Evolutionary conservation across 306 rosid genomes (phyloP).

Genomic region (Hippophae tibetana): DNA sequence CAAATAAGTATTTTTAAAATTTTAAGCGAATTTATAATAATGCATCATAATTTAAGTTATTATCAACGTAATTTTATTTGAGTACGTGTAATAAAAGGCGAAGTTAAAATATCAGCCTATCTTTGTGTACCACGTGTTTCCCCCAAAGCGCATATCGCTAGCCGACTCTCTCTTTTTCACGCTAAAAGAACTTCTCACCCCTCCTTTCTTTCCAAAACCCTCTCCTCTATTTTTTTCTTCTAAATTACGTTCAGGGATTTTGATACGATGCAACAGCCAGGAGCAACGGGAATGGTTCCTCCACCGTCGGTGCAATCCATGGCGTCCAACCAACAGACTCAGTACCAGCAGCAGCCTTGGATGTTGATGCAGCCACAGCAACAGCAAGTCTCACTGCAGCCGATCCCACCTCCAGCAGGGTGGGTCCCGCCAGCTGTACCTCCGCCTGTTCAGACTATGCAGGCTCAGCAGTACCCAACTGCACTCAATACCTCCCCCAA

Average conservation of each 20-base stretch:
- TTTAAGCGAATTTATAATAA: too few species aligned
- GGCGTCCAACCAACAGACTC: slow-evolving; percentile 20
- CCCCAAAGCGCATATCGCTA: too few species aligned
- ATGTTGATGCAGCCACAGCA: slow-evolving; percentile 32
- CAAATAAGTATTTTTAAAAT: too few species aligned
- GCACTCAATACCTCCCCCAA: background rate
- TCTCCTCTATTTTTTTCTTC: too few species aligned
- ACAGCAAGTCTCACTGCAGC: slow-evolving; percentile 17
- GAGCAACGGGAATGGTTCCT: slow-evolving; percentile 13
- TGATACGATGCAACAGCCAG: slow-evolving; percentile 40
- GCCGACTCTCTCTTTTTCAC: too few species aligned
- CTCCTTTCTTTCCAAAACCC: too few species aligned
- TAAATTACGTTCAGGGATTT: background rate
- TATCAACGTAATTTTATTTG: too few species aligned
- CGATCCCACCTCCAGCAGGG: slow-evolving; percentile 16
- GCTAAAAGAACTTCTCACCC: too few species aligned
- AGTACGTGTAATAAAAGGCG: too few species aligned
- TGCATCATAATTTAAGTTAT: too few species aligned
- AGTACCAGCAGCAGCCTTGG: slow-evolving; percentile 29
- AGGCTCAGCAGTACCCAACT: slow-evolving; percentile 28
- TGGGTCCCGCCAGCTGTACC: background rate
- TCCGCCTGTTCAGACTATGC: slow-evolving; percentile 16
- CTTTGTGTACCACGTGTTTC: too few species aligned
- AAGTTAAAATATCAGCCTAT: too few species aligned
- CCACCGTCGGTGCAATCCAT: slow-evolving; percentile 11